These are phyloP conservation scores for Malus hybrid DNA, from an alignment of 331 rosid species.

Conservation along the genomic window DNA sequence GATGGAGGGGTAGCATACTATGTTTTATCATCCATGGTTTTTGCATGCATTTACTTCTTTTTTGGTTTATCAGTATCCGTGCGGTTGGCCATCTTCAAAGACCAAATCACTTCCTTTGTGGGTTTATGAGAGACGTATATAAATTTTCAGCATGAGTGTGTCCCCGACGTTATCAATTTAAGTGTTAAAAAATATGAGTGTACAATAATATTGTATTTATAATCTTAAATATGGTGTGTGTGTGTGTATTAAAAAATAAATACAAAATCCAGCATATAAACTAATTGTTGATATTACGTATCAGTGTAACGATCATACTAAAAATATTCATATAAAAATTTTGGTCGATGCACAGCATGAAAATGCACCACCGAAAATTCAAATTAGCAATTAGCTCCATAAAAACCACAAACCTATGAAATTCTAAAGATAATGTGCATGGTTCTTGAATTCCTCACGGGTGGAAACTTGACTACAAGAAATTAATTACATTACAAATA, in stretches of 20 bases:
- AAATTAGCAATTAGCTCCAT: too few species aligned
- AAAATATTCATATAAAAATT: too few species aligned
- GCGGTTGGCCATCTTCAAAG: not conserved
- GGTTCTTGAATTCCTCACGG: not conserved
- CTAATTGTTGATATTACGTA: too few species aligned
- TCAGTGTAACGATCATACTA: too few species aligned
- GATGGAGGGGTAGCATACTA: not conserved
- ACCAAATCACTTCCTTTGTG: not conserved
- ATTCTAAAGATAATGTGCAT: not conserved
- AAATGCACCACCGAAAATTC: too few species aligned
- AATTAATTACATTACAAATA: not conserved
- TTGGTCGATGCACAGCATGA: too few species aligned
- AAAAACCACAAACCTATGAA: not conserved
- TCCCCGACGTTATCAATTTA: too few species aligned
- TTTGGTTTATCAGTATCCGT: not conserved
- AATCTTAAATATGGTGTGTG: too few species aligned
- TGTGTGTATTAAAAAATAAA: too few species aligned
- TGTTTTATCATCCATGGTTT: not conserved
- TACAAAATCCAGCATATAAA: too few species aligned
- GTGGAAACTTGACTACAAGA: not conserved
- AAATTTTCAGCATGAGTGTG: too few species aligned
- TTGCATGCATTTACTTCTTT: not conserved
- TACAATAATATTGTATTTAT: not conserved
- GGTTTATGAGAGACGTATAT: not conserved
- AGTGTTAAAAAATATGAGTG: too few species aligned